phyloP scores from a whole-genome alignment of 768 basidiomycete genomes.

The Mycena floridula region DNA sequence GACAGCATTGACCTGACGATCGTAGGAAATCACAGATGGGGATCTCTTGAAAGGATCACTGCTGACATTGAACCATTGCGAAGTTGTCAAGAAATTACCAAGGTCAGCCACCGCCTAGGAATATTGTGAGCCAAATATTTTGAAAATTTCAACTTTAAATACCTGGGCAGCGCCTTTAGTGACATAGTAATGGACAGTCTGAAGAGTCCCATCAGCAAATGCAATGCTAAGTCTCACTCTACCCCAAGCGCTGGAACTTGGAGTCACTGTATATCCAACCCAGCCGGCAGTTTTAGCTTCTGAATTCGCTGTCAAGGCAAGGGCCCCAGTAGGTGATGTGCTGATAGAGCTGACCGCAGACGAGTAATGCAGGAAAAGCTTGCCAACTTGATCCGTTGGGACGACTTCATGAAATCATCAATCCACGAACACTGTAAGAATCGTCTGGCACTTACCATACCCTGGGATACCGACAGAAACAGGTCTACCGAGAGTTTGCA shows the following conservation, averaged over 20 bases:
- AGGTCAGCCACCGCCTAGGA: constrained; percentile 40
- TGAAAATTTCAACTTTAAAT: too few relatives aligned
- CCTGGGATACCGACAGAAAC: constrained; percentile 49
- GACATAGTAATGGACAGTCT: constrained; percentile 48
- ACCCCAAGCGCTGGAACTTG: constrained; percentile 31
- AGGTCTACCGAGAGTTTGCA: constrained; percentile 35
- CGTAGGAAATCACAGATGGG: constrained; percentile 49
- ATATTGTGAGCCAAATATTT: too few relatives aligned
- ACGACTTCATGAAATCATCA: too few relatives aligned
- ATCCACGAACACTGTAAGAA: too few relatives aligned
- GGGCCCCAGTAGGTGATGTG: constrained; percentile 39
- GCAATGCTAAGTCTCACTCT: constrained; percentile 43
- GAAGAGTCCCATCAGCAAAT: constrained; percentile 43
- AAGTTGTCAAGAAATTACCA: constrained; percentile 47
- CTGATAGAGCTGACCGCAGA: constrained; percentile 34
- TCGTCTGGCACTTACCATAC: too few relatives aligned
- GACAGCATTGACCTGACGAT: constrained; percentile 41
- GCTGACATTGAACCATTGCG: constrained; percentile 45
- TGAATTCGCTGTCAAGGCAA: constrained; percentile 37
- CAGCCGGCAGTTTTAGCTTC: constrained; percentile 36
- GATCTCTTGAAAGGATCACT: constrained; percentile 48
- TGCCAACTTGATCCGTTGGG: constrained; percentile 39
- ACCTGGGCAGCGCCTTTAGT: constrained; percentile 39
- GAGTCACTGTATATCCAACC: constrained; percentile 42
- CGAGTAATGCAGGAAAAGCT: constrained; percentile 43